Conservation (phyloP, 331 rosid genomes). For the Quercus tomentella region DNA sequence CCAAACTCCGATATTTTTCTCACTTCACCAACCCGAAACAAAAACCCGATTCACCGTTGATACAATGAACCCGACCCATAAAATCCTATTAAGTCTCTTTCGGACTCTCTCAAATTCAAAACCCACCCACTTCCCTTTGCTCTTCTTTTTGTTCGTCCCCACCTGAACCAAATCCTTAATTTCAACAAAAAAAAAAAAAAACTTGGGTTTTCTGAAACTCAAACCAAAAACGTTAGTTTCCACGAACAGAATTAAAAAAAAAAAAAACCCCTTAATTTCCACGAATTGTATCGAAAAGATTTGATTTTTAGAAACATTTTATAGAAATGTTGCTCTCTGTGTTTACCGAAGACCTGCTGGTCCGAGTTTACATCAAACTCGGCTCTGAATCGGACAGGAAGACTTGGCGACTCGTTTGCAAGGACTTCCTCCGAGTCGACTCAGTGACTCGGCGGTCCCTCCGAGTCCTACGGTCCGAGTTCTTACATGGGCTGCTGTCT, state of each 20-base stretch:
- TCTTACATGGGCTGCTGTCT: slow-evolving; percentile 25
- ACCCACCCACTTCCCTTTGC: slow-evolving; percentile 37
- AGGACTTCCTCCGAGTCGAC: slow-evolving; percentile 49
- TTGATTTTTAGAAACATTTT: not conserved
- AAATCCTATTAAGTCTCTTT: slow-evolving; percentile 3
- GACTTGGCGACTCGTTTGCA: slow-evolving; percentile 53
- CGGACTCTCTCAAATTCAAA: slow-evolving; percentile 35
- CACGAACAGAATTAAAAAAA: not conserved
- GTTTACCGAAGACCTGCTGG: slow-evolving; percentile 46
- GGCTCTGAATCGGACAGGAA: slow-evolving; percentile 34
- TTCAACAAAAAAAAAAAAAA: not conserved
- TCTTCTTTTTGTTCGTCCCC: slow-evolving; percentile 46
- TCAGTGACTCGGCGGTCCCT: slow-evolving; percentile 21
- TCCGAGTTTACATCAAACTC: slow-evolving; percentile 27
- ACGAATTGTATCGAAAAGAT: not conserved
- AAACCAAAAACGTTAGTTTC: not conserved
- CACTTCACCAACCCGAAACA: not conserved
- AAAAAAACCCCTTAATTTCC: not conserved
- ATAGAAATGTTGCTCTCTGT: slow-evolving; percentile 27
- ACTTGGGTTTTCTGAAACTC: not conserved
- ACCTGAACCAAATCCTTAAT: slow-evolving; percentile 15
- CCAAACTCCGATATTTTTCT: not conserved
- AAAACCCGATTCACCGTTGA: too few species aligned
- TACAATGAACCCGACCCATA: slow-evolving; percentile 27
- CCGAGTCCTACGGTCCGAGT: slow-evolving; percentile 53